phyloP scores from a whole-genome alignment of 306 rosid species.

The Echinosophora koreensis region DNA sequence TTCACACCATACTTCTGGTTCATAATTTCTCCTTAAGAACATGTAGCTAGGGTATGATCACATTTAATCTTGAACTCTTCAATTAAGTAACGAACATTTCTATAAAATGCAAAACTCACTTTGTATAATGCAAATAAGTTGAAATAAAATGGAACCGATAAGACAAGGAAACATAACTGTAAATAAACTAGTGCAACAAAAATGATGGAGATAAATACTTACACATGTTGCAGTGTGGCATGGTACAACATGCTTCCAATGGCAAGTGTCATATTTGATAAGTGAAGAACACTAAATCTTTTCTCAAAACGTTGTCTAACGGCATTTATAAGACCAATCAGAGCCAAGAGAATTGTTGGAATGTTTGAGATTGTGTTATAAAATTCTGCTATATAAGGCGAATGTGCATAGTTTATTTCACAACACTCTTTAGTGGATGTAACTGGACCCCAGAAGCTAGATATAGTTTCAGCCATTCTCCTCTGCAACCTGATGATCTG shows the following conservation, averaged over 20 bases:
- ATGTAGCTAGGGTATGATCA: conserved; percentile 18
- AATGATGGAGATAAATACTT: conserved; percentile 54
- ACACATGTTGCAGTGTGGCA: conserved; percentile 84
- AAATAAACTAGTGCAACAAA: neutral
- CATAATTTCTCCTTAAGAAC: conserved; percentile 1
- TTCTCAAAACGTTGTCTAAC: conserved; percentile 88
- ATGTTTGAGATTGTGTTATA: conserved; percentile 84
- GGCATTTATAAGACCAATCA: conserved; percentile 90
- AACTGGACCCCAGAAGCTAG: conserved; percentile 95
- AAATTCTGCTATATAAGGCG: conserved; percentile 84
- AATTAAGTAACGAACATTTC: conserved; percentile 4
- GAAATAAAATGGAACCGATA: conserved; percentile 11
- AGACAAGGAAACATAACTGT: conserved; percentile 28
- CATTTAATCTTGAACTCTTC: conserved; percentile 12
- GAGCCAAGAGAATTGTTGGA: conserved; percentile 81
- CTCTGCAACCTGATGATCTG: conserved; percentile 34
- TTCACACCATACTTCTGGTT: conserved; percentile 3
- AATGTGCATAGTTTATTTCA: conserved; percentile 73
- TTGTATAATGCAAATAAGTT: conserved; percentile 1
- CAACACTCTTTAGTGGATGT: conserved; percentile 90
- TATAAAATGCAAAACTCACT: conserved; percentile 15
- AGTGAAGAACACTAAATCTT: conserved; percentile 85
- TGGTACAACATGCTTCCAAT: conserved; percentile 93
- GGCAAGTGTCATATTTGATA: conserved; percentile 90
- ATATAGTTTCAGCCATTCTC: conserved; percentile 72